Conservation (phyloP, 441 rosid genomes). For the Gossypium gossypioides region DNA sequence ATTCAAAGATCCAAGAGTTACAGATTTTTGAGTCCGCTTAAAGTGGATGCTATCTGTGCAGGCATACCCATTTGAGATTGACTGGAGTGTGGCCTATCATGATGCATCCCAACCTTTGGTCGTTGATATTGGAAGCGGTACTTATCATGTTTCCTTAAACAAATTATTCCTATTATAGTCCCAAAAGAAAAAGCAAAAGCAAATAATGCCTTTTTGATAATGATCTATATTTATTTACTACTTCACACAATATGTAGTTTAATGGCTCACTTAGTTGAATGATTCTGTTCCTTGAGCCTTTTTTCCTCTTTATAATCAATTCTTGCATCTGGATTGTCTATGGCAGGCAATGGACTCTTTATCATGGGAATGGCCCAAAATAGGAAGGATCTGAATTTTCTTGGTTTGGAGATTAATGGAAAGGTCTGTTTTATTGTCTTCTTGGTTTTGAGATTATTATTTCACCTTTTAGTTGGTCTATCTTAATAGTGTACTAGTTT, state of each 20-base stretch:
- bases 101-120: slow-evolving; percentile 46
- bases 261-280: background rate
- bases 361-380: slow-evolving; percentile 54
- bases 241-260: background rate
- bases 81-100: slow-evolving; percentile 40
- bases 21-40: background rate
- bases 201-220: background rate
- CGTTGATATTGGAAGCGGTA: slow-evolving; percentile 72
- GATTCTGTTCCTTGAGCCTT: background rate
- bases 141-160: background rate
- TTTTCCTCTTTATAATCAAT: background rate
- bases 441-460: slow-evolving; percentile 55
- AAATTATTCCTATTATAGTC: background rate
- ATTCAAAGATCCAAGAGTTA: background rate
- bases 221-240: background rate
- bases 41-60: slow-evolving; percentile 27
- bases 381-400: slow-evolving; percentile 53
- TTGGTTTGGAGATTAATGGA: slow-evolving; percentile 57
- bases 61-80: slow-evolving; percentile 51
- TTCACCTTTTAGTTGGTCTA: slow-evolving; percentile 6
- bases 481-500: slow-evolving; percentile 1
- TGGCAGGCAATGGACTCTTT: slow-evolving; percentile 57
- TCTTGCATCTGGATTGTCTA: slow-evolving; percentile 4
- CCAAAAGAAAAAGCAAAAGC: background rate
- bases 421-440: slow-evolving; percentile 44